Base-by-base conservation (phyloP, 2,329 filamentous ascomycete species). In the Cyclaneusma minus region DNA sequence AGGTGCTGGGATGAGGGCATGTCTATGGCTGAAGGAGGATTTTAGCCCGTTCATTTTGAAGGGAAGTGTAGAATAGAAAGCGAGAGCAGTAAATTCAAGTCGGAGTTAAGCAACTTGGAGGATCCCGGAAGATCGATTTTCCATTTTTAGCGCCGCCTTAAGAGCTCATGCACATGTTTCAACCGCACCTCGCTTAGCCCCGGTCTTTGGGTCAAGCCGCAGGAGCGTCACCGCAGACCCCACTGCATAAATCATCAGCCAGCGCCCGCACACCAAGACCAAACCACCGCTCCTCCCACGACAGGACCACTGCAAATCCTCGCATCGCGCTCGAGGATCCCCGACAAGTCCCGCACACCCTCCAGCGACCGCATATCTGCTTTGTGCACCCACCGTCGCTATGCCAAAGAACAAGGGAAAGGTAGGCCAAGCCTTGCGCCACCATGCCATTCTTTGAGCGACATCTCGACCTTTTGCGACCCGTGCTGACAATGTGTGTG, bases 391-490 rank as follows among this genome's bases (percentile, higher is more conserved):
- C 27, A 12, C 30, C 30, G 37, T 44, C 57, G 74, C 58, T 36
- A 94, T 94, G 85, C 85, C 85, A 50, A 94, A 94, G 82, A 94
- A 94, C 58, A 94, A 94, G 76, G 85, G 85, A 85, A 94, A 93
- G 64, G 84, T 92, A 65, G 52, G 68, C 48, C 24, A 21, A 36
- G 21, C 7, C 29, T 23, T 21, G 28, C 31, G 21, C 25, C 30
- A 20, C 18, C 28, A 27, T 21, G 33, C 25, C 21, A 32, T 26
- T 32, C 21, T 26, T 26, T 26, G 19, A 10, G 21, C 15, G 7
- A 19, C n/a, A 13, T 16, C 24, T 19, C 16, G 21, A 26, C 24
- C 17, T 11, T n/a, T 19, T 19, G 21, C 24, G 21, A 26, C 24
- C 21, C 24, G 24, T 26, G 24, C 23, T 28, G 25, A 38, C 31